A percentile compares a stretch with the other conserved stretches of the same genome.
Evolutionary conservation across 441 rosid species (phyloP).

Genomic region (Gossypium davidsonii): DNA sequence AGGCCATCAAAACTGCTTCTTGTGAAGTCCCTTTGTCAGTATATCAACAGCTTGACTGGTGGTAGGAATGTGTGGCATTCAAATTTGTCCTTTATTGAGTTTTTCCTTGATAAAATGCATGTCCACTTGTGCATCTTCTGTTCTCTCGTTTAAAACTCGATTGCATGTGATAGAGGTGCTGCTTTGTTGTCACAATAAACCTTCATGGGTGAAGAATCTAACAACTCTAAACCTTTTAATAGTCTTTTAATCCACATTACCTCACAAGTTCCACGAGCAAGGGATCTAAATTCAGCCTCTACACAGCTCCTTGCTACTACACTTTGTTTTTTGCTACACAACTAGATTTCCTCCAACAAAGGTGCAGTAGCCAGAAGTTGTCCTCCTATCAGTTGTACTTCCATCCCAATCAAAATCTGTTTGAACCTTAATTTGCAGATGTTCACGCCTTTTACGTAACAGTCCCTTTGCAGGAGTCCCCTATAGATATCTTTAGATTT

Average conservation of each 20-base stretch:
- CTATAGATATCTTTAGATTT: background rate
- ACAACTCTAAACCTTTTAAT: background rate
- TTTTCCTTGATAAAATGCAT: background rate
- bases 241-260: background rate
- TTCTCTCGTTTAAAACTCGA: background rate
- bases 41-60: background rate
- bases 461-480: background rate
- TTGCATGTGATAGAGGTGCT: background rate
- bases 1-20: background rate
- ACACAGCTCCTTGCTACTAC: background rate
- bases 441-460: background rate
- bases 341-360: background rate
- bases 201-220: background rate
- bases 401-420: background rate
- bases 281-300: background rate
- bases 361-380: background rate
- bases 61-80: background rate
- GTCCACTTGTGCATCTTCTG: background rate
- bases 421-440: background rate
- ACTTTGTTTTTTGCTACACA: background rate
- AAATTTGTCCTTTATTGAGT: background rate
- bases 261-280: background rate
- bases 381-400: background rate
- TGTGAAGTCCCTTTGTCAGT: background rate
- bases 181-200: background rate